These are phyloP conservation scores for Trapa bicornis DNA, from an alignment of 345 rosid genomes.

Conservation along the genomic window DNA sequence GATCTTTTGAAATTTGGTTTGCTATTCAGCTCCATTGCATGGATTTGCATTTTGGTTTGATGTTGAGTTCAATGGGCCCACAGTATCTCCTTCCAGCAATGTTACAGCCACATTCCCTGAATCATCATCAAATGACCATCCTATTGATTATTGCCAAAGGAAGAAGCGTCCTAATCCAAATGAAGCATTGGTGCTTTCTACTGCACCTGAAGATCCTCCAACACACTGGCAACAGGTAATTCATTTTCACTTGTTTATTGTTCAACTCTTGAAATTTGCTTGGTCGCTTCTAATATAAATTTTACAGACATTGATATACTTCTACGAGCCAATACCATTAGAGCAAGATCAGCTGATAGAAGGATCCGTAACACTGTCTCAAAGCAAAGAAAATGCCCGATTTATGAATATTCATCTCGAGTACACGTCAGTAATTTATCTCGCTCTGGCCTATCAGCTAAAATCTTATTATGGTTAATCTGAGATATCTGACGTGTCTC, in stretches of 20 bases:
- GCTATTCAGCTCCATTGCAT: constrained; percentile 76
- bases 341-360: constrained; percentile 89
- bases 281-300: constrained; percentile 2
- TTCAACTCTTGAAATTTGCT: not conserved
- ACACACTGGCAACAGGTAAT: constrained; percentile 97
- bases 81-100: constrained; percentile 29
- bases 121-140: constrained; percentile 26
- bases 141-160: constrained; percentile 38
- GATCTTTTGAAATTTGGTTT: not conserved
- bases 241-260: not conserved
- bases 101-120: constrained; percentile 16
- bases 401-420: constrained; percentile 94
- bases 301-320: constrained; percentile 85
- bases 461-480: not conserved
- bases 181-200: constrained; percentile 63
- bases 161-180: constrained; percentile 62
- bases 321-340: constrained; percentile 77
- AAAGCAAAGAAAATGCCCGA: constrained; percentile 79
- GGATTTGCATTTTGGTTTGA: constrained; percentile 99
- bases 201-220: constrained; percentile 88
- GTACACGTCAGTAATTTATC: constrained; percentile 46
- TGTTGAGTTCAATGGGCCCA: constrained; percentile 60
- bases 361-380: constrained; percentile 70
- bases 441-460: not conserved
- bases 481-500: not conserved